Conservation (phyloP, 176 grass and related monocot genomes). For the Saccharum officinarum region DNA sequence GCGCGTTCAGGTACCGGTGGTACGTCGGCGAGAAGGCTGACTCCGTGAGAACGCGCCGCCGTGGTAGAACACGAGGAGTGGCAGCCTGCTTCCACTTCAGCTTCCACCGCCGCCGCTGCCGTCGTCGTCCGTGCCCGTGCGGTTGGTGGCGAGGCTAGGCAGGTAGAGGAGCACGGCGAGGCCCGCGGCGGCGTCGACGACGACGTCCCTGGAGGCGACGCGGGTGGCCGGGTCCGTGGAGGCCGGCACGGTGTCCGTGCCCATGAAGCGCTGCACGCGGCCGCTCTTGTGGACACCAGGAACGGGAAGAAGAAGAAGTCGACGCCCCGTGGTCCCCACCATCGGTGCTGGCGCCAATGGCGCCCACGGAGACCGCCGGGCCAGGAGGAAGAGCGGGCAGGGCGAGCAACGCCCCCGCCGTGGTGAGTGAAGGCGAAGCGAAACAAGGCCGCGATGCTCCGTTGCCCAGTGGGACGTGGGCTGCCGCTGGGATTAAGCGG, state of each 20-base stretch:
- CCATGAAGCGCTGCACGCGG: slow-evolving; percentile 48
- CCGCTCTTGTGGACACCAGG: slow-evolving; percentile 65
- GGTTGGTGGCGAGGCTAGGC: slow-evolving; percentile 14
- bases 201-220: slow-evolving; percentile 52
- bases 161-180: slow-evolving; percentile 63
- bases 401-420: slow-evolving; percentile 25
- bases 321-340: neutral
- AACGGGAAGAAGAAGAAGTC: slow-evolving; percentile 64
- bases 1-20: slow-evolving; percentile 70
- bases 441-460: too few relatives aligned
- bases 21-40: slow-evolving; percentile 60
- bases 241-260: slow-evolving; percentile 54
- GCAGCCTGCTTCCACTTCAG: slow-evolving; percentile 30
- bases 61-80: slow-evolving; percentile 68
- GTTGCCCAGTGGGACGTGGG: too few relatives aligned
- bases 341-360: neutral
- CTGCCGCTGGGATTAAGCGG: too few relatives aligned
- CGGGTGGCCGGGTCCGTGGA: slow-evolving; percentile 43
- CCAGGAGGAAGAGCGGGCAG: neutral
- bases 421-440: too few relatives aligned
- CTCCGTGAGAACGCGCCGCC: slow-evolving; percentile 65
- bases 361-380: neutral
- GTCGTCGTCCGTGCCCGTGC: neutral
- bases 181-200: neutral
- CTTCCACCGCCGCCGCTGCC: too few relatives aligned